Base-by-base conservation (phyloP, 78 protist species). In the Dictyostelium discoideum region DNA sequence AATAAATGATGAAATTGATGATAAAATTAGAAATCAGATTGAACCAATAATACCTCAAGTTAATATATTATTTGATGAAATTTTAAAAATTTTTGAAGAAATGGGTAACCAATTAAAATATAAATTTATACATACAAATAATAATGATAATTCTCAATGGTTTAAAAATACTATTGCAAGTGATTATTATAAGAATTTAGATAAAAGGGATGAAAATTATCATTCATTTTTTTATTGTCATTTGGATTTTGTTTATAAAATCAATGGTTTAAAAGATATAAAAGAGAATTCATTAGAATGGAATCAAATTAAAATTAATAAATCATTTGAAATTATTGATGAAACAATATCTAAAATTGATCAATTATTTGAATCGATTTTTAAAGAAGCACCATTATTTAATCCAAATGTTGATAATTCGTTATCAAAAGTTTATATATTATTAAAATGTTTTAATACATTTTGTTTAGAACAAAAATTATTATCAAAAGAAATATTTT, bases 391-490 rank as follows among this genome's bases (percentile, higher is more conserved):
- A 78, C 22, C 85, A 48, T 26, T 40, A 48, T 81, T 81, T n/a
- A 9, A 81, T 13, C 84, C 60, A n/a, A 24, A 42, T n/a, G 6
- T 1, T 0, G 84, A 78, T 42, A 78, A 78, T 32, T 37, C 48
- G 8, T 2, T 81, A 11, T 81, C 69, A 48, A 81, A 48, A 48
- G 32, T 81, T 2, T 44, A 48, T 72, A n/a, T 48, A 8, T 29
- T 48, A 18, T 24, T 50, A n/a, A 48, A 26, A 5, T 11, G 46
- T 26, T 48, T 81, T 11, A 40, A 14, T 16, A 10, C 42, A 29
- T 81, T 81, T 44, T 50, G 60, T 26, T 40, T 9, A 81, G 85
- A 81, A 26, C 85, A 81, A 81, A 81, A 81, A 5, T 50, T 48
- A 26, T 26, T 81, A 81, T 81, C 85, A n/a, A 48, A 37, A 24